These are phyloP conservation scores for Leccinellum luteum DNA, from an alignment of 768 basidiomycete species.

Conservation along the genomic window DNA sequence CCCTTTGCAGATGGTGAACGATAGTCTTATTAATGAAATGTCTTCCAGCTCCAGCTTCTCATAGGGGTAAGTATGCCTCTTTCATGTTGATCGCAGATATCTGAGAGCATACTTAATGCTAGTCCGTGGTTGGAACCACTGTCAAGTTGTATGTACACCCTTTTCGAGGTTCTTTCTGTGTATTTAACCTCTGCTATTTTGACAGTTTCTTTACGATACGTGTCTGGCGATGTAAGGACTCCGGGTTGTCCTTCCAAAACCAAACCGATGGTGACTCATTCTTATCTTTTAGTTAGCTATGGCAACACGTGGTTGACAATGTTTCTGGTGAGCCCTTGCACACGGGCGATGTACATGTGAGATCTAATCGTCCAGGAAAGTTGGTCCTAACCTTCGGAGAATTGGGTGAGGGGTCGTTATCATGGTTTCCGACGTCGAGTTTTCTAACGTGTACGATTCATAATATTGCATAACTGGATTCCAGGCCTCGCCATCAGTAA, in stretches of 20 bases:
- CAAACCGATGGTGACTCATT: neutral
- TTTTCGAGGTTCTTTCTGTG: neutral
- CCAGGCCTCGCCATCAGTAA: constrained; percentile 41
- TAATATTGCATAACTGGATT: constrained; percentile 2
- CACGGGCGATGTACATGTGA: neutral
- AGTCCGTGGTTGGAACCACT: constrained; percentile 55
- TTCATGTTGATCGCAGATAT: neutral
- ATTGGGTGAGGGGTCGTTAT: constrained; percentile 38
- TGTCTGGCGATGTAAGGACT: constrained; percentile 57
- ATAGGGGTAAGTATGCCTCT: constrained; percentile 32
- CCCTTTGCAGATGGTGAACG: constrained; percentile 1
- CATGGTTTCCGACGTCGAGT: neutral
- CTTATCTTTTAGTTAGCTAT: constrained; percentile 47
- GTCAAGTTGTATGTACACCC: constrained; percentile 49
- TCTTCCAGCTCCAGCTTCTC: constrained; percentile 42
- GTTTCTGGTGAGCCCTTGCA: constrained; percentile 39
- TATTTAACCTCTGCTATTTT: neutral
- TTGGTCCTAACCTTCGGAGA: constrained; percentile 47
- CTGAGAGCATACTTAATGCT: neutral
- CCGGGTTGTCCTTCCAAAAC: neutral
- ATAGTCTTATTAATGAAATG: neutral
- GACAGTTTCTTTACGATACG: constrained; percentile 54
- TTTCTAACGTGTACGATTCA: neutral
- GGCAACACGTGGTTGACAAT: constrained; percentile 46
- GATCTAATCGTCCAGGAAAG: constrained; percentile 29